Percentiles rank a stretch among this genome's conserved stretches.
phyloP scores from a whole-genome alignment of 2,329 filamentous ascomycete species.

The Phaeosphaeria sp. region DNA sequence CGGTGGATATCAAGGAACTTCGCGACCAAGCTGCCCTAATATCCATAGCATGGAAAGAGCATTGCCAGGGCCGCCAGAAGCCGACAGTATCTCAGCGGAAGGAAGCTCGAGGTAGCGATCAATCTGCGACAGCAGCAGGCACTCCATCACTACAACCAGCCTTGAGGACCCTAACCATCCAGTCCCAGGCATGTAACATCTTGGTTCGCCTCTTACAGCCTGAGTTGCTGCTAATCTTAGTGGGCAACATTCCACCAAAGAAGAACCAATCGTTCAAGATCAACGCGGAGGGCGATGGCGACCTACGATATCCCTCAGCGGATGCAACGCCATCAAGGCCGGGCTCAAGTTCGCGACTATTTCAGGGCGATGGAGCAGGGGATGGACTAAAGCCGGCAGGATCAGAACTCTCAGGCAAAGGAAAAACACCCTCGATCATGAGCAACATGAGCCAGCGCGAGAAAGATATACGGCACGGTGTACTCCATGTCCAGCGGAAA shows the following conservation, averaged over 20 bases:
- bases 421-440: conserved; percentile 39
- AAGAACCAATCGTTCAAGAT: conserved; percentile 50
- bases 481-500: conserved; percentile 57
- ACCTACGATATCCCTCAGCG: conserved; percentile 46
- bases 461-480: conserved; percentile 46
- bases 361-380: conserved; percentile 10
- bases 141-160: conserved; percentile 21
- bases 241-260: conserved; percentile 55
- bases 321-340: conserved; percentile 12
- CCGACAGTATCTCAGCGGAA: conserved; percentile 14
- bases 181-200: conserved; percentile 54
- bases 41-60: conserved; percentile 59
- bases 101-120: conserved; percentile 13
- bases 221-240: conserved; percentile 55
- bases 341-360: conserved; percentile 8
- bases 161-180: conserved; percentile 56
- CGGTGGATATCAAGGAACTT: conserved; percentile 57
- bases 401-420: conserved; percentile 9
- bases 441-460: conserved; percentile 49
- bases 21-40: conserved; percentile 58
- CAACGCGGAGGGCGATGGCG: conserved; percentile 52
- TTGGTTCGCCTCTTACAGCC: conserved; percentile 56
- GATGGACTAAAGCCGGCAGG: conserved; percentile 2
- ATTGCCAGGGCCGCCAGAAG: conserved; percentile 33
- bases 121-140: conserved; percentile 6